Evolutionary conservation across 2,329 filamentous ascomycete species (phyloP), one percentile per base, ranked within the genome.

Genomic region (Venturiaceae sp.): DNA sequence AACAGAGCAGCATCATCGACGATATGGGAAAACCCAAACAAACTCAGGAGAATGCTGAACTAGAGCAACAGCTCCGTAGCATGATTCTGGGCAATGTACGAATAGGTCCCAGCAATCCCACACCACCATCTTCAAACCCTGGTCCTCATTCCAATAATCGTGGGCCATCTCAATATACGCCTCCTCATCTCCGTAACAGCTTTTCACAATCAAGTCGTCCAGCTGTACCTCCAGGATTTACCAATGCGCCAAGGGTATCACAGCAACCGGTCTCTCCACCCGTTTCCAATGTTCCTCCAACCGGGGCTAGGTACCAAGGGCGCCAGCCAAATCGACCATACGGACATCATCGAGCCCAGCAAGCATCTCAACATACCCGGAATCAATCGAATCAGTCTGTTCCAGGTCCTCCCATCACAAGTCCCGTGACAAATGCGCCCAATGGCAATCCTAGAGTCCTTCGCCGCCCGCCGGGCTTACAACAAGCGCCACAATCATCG

Each of bases 41-140:
- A 23, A 32, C 58, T 13, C 13, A 54, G 21, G 57, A 58, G 46
- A 37, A 41, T 5, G 34, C 26, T 14, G 53, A 41, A 23, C 71
- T 85, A 7, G 84, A 87, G 65, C 75, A 80, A 54, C 81, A 78
- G 57, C 71, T 87, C 39, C 79, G 83, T 50, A 76, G 73, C 60
- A 78, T 88, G 68, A 85, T 85, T 32, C 73, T 87, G 54, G 77
- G 74, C 62, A 82, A 83, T 66, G 71, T 74, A 53, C 69, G 68
- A 26, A 66, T 55, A 14, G 63, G 64, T 39, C 50, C 62, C 60
- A 59, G 66, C 60, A 61, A 63, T 58, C 28, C 50, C 46, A 5
- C 36, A 1, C 39, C 30, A 34, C 16, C 55, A 58, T 19, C 52
- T 30, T 21, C 52, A 33, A 37, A 32, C 37, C 34, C 14, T 30